phyloP scores from a whole-genome alignment of 140 eudicot genomes.

The Erigeron philadelphicus region DNA sequence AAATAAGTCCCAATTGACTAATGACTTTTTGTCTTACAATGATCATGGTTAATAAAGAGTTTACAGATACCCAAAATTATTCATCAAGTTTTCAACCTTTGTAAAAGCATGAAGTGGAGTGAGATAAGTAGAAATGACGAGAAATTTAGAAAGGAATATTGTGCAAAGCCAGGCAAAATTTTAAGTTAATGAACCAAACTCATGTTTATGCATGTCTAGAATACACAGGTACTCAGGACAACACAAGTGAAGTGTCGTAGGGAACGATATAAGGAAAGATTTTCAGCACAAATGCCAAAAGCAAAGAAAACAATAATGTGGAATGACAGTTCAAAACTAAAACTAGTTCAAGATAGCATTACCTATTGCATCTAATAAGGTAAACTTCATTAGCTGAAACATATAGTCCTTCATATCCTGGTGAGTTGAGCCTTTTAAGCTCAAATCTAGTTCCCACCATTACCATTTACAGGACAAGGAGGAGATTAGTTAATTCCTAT shows the following conservation, averaged over 20 bases:
- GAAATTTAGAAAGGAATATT: not conserved
- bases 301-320: not conserved
- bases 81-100: conserved; percentile 16
- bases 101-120: not conserved
- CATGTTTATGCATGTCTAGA: not conserved
- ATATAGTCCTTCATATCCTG: not conserved
- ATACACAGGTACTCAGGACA: not conserved
- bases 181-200: not conserved
- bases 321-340: not conserved
- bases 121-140: not conserved
- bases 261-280: not conserved
- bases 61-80: conserved; percentile 8
- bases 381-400: not conserved
- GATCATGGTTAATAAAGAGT: conserved; percentile 12
- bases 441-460: not conserved
- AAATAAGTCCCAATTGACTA: not conserved
- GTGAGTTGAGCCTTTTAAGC: not conserved
- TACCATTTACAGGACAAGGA: not conserved
- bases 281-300: not conserved
- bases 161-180: not conserved
- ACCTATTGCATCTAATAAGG: not conserved
- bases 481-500: not conserved
- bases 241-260: not conserved
- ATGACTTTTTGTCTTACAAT: conserved; percentile 20
- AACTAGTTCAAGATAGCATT: not conserved